phyloP scores from a whole-genome alignment of 257 asterid genomes.

The Solanum verrucosum region DNA sequence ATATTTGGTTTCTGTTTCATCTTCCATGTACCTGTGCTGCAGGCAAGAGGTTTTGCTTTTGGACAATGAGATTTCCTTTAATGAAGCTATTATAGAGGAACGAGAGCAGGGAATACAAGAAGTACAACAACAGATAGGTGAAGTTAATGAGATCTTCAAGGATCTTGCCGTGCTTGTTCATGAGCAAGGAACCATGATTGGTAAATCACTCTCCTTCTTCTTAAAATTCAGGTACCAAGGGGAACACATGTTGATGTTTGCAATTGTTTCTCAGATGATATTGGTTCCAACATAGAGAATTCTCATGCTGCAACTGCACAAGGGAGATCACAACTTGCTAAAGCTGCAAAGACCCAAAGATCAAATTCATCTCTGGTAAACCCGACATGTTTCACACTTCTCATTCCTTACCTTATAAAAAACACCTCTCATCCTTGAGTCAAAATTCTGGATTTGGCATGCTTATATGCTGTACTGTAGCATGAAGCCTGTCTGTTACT shows the following conservation, averaged over 20 bases:
- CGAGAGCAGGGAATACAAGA: conserved; percentile 92
- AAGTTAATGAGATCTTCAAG: conserved; percentile 93
- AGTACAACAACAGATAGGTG: conserved; percentile 90
- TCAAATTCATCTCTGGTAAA: conserved; percentile 85
- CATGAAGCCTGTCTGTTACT: background rate
- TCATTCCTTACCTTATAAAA: background rate
- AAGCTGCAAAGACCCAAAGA: conserved; percentile 84
- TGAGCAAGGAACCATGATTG: conserved; percentile 92
- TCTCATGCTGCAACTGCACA: conserved; percentile 85
- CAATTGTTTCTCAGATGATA: conserved; percentile 46
- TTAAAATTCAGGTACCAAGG: background rate
- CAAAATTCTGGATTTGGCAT: background rate
- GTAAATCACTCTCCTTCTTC: conserved; percentile 25
- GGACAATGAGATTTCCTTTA: conserved; percentile 89
- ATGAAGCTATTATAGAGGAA: conserved; percentile 93
- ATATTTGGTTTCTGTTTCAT: conserved; percentile 1
- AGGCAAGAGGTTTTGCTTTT: conserved; percentile 80
- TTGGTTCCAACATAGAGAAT: conserved; percentile 75
- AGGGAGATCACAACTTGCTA: conserved; percentile 72
- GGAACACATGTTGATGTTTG: background rate
- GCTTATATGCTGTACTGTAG: background rate
- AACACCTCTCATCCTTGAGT: background rate
- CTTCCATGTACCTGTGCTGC: conserved; percentile 16
- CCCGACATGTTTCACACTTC: background rate
- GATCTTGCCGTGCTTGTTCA: conserved; percentile 87